phyloP scores from a whole-genome alignment of 1,284 basidiomycete genomes.

The Moesziomyces globuligerus region DNA sequence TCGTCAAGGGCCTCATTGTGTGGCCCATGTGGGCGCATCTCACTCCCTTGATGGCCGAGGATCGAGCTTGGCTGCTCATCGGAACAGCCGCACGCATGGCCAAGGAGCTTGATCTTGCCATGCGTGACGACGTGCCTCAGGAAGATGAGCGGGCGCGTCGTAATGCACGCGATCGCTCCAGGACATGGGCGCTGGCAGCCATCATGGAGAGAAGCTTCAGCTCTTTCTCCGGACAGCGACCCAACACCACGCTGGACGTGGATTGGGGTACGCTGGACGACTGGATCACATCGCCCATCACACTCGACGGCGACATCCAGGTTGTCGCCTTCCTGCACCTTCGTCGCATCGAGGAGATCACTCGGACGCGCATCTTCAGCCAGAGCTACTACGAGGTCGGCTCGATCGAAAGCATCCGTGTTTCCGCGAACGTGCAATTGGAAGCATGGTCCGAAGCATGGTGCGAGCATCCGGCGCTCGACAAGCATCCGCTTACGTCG shows the following conservation, averaged over 20 bases:
- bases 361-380: conserved; percentile 46
- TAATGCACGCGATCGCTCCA: conserved; percentile 42
- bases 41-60: conserved; percentile 47
- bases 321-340: conserved; percentile 41
- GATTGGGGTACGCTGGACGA: conserved; percentile 48
- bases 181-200: conserved; percentile 45
- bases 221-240: conserved; percentile 45
- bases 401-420: conserved; percentile 48
- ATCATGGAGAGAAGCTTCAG: conserved; percentile 51
- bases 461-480: conserved; percentile 45
- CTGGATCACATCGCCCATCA: conserved; percentile 46
- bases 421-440: conserved; percentile 43
- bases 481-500: conserved; percentile 34
- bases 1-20: conserved; percentile 45
- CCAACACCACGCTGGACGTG: conserved; percentile 45
- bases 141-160: conserved; percentile 34
- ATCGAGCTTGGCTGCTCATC: conserved; percentile 46
- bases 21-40: conserved; percentile 53
- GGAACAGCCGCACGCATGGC: conserved; percentile 49
- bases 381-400: conserved; percentile 51
- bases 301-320: conserved; percentile 40
- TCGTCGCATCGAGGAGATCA: conserved; percentile 48
- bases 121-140: conserved; percentile 38
- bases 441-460: conserved; percentile 44
- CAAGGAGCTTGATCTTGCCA: conserved; percentile 41